phyloP scores from a whole-genome alignment of 78 protist genomes.

The Creolimax fragrantissima region DNA sequence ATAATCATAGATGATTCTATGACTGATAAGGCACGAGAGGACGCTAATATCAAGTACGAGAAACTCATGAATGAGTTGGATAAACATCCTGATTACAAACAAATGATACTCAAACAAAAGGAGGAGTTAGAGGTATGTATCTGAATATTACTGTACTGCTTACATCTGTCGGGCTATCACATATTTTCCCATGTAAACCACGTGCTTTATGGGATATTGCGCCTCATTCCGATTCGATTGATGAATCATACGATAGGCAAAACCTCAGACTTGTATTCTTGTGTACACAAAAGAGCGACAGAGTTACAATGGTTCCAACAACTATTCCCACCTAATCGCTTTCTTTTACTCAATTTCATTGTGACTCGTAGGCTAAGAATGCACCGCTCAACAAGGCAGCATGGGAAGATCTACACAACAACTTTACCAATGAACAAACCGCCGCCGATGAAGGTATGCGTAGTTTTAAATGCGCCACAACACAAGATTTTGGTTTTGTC shows the following conservation, averaged over 20 bases:
- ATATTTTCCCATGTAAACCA: not conserved
- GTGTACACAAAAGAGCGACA: constrained; percentile 17
- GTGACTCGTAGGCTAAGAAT: constrained; percentile 21
- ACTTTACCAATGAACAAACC: not conserved
- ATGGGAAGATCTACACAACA: not conserved
- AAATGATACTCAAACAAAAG: constrained; percentile 25
- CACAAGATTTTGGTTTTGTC: not conserved
- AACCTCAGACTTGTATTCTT: no score
- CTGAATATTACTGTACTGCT: no score
- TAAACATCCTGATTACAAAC: constrained; percentile 37
- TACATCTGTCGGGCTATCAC: no score
- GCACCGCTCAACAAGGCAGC: not conserved
- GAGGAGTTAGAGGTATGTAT: constrained; percentile 28
- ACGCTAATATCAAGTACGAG: constrained; percentile 52
- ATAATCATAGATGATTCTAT: constrained; percentile 25
- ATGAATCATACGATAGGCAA: no score
- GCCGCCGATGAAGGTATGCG: not conserved
- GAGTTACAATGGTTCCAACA: not conserved
- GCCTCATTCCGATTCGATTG: not conserved
- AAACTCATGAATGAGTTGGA: constrained; percentile 38
- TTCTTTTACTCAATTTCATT: no score
- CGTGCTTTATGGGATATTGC: not conserved
- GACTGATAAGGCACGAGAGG: constrained; percentile 12
- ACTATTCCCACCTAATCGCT: not conserved
- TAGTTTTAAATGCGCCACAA: not conserved